These are phyloP conservation scores for Przewalskia tangutica DNA, from an alignment of 257 asterid species.

Conservation along the genomic window DNA sequence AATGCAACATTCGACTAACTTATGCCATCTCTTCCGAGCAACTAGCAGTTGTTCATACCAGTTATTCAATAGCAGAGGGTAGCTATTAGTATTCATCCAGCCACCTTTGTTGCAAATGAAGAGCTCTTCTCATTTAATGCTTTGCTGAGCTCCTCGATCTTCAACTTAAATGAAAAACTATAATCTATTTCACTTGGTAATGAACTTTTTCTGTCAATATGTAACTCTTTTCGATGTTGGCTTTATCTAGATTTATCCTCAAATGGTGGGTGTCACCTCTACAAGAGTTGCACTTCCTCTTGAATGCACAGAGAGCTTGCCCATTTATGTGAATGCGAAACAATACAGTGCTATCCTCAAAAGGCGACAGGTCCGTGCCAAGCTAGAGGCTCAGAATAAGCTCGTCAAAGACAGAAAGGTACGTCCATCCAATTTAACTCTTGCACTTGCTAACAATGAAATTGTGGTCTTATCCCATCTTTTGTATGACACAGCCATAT, in stretches of 20 bases:
- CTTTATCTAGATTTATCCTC: slow-evolving; percentile 49
- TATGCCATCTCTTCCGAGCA: background rate
- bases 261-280: slow-evolving; percentile 36
- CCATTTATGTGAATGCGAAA: slow-evolving; percentile 64
- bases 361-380: slow-evolving; percentile 67
- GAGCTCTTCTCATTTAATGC: background rate
- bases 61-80: background rate
- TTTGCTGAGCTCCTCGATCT: background rate
- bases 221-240: background rate
- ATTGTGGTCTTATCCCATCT: background rate
- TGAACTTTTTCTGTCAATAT: background rate
- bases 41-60: background rate
- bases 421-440: background rate
- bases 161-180: background rate
- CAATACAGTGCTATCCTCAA: slow-evolving; percentile 72
- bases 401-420: slow-evolving; percentile 50
- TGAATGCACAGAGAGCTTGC: slow-evolving; percentile 42
- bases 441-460: background rate
- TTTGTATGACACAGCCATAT: slow-evolving; percentile 36
- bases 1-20: background rate
- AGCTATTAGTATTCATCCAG: background rate
- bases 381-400: slow-evolving; percentile 59
- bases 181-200: background rate
- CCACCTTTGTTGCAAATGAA: background rate
- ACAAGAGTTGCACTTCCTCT: slow-evolving; percentile 56